Conservation (phyloP, 306 rosid species). For the Mucuna pruriens region DNA sequence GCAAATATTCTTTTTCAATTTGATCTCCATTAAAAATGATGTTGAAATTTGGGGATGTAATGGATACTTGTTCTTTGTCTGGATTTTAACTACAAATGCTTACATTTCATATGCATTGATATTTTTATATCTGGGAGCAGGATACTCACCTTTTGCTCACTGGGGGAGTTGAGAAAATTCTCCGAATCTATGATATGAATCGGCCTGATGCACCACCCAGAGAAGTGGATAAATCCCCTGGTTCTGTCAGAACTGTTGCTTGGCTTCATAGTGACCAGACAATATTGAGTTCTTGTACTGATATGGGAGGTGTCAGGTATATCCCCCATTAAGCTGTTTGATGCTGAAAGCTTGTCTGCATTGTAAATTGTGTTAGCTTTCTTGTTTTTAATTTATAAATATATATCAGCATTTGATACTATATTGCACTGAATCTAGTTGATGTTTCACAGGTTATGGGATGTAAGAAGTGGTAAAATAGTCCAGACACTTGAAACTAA, state of each 20-base stretch:
- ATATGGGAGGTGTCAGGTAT: conserved; percentile 97
- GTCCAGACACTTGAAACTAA: conserved; percentile 92
- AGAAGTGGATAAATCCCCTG: conserved; percentile 95
- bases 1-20: background rate
- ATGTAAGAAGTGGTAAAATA: conserved; percentile 87
- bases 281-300: conserved; percentile 93
- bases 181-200: conserved; percentile 91
- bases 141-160: conserved; percentile 89
- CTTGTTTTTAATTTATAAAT: conserved; percentile 11
- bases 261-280: conserved; percentile 99
- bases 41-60: conserved; percentile 23
- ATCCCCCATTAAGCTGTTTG: background rate
- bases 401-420: background rate
- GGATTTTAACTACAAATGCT: background rate
- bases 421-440: conserved; percentile 35
- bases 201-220: conserved; percentile 95
- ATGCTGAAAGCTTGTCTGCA: conserved; percentile 18
- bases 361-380: background rate
- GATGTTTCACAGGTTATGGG: conserved; percentile 80
- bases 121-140: conserved; percentile 51
- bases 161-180: conserved; percentile 91
- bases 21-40: background rate
- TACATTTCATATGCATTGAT: conserved; percentile 22
- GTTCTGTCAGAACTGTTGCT: conserved; percentile 92
- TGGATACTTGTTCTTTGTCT: background rate